These are phyloP conservation scores for Perilla frutescens DNA, from an alignment of 257 asterid species.

Conservation along the genomic window DNA sequence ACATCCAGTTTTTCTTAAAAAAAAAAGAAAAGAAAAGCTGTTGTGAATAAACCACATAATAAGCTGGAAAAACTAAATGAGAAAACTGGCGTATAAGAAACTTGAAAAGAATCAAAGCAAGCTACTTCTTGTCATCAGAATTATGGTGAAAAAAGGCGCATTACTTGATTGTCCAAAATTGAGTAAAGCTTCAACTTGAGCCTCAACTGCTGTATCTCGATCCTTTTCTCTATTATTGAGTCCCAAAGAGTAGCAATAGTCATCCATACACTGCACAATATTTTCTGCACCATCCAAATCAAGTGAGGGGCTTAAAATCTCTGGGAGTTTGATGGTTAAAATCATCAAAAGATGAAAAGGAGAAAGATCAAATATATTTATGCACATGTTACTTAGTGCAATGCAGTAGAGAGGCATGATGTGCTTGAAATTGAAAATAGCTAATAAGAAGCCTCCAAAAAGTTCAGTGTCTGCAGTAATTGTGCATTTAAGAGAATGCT, in stretches of 20 bases:
- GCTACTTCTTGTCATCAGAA: background rate
- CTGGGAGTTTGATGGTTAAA: constrained; percentile 16
- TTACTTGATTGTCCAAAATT: constrained; percentile 75
- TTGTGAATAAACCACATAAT: constrained; percentile 19
- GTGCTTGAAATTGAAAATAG: constrained; percentile 3
- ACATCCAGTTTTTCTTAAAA: background rate
- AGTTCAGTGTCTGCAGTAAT: constrained; percentile 7
- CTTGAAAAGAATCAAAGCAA: constrained; percentile 18
- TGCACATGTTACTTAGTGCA: background rate
- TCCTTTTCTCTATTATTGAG: constrained; percentile 61
- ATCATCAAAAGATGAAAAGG: constrained; percentile 5
- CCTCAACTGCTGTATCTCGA: constrained; percentile 65
- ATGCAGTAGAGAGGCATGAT: constrained; percentile 5
- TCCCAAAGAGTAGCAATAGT: constrained; percentile 55
- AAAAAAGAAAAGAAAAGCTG: background rate
- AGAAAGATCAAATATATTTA: background rate
- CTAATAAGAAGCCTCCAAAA: constrained; percentile 13
- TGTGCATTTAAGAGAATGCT: constrained; percentile 3
- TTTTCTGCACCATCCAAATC: constrained; percentile 65
- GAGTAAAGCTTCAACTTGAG: constrained; percentile 66
- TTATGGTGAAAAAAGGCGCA: constrained; percentile 18
- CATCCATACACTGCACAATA: constrained; percentile 63
- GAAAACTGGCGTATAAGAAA: background rate
- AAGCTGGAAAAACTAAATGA: constrained; percentile 6
- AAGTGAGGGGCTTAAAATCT: constrained; percentile 26